A percentile compares a stretch with the other conserved stretches of the same genome.
phyloP scores from a whole-genome alignment of 2,329 filamentous ascomycete species.

The Taxawa tesnikishii region DNA sequence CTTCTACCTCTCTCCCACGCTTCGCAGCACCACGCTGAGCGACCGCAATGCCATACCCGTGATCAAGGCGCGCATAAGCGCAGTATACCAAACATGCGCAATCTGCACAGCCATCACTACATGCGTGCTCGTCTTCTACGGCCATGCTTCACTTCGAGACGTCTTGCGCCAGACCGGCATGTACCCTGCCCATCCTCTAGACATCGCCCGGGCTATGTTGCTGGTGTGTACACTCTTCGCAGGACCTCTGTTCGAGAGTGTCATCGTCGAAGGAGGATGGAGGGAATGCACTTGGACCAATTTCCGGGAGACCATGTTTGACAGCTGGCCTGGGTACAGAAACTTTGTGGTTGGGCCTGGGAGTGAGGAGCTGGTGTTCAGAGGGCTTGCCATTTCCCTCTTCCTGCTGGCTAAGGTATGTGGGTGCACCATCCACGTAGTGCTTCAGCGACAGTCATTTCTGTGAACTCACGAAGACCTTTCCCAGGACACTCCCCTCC shows the following conservation, averaged over 20 bases:
- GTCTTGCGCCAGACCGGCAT: constrained; percentile 63
- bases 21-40: constrained; percentile 65
- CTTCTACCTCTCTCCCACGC: constrained; percentile 71
- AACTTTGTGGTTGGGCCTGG: constrained; percentile 77
- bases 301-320: constrained; percentile 47
- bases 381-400: constrained; percentile 71
- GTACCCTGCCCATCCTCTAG: constrained; percentile 60
- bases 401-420: constrained; percentile 56
- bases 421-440: constrained; percentile 24
- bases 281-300: constrained; percentile 44
- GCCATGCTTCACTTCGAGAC: constrained; percentile 36
- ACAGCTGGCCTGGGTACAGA: constrained; percentile 71
- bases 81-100: constrained; percentile 64
- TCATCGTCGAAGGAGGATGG: constrained; percentile 61
- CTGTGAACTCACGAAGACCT: too few species aligned
- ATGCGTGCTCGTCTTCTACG: constrained; percentile 47
- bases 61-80: constrained; percentile 73
- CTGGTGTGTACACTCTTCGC: constrained; percentile 70
- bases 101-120: constrained; percentile 56
- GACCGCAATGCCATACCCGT: constrained; percentile 81
- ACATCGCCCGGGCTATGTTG: constrained; percentile 51
- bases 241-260: constrained; percentile 70
- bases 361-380: constrained; percentile 90
- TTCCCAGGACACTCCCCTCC: too few species aligned
- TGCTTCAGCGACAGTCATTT: too few species aligned